Evolutionary conservation across 1,284 basidiomycete species (phyloP).

Genomic region (Cryptococcus sp.): DNA sequence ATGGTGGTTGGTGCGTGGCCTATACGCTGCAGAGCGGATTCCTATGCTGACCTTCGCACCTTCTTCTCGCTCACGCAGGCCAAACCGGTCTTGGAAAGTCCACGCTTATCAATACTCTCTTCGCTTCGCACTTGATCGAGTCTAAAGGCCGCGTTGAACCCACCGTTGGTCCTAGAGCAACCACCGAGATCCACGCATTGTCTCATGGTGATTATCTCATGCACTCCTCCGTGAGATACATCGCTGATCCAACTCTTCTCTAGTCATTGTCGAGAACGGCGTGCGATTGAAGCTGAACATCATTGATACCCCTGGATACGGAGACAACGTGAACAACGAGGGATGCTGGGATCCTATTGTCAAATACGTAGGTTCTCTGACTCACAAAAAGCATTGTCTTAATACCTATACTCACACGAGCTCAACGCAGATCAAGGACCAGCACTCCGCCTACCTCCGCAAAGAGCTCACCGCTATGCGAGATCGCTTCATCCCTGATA

Average conservation of each 20-base stretch:
- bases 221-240: not conserved
- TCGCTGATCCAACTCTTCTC: constrained; percentile 1
- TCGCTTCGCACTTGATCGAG: constrained; percentile 95
- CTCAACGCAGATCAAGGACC: constrained; percentile 64
- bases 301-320: constrained; percentile 97
- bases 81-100: constrained; percentile 98
- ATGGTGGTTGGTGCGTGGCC: constrained; percentile 80
- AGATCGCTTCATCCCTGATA: constrained; percentile 97
- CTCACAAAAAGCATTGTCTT: not conserved
- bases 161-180: constrained; percentile 85
- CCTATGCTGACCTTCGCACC: not conserved
- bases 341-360: constrained; percentile 99
- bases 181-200: constrained; percentile 94
- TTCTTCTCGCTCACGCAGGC: constrained; percentile 58
- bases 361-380: constrained; percentile 76
- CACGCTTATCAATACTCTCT: constrained; percentile 98
- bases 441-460: constrained; percentile 96
- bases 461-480: constrained; percentile 99
- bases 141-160: constrained; percentile 90
- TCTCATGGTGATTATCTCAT: constrained; percentile 73
- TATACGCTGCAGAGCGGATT: constrained; percentile 1
- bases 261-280: constrained; percentile 95
- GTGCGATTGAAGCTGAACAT: constrained; percentile 95
- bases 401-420: not conserved
- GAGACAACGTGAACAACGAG: constrained; percentile 98